Conservation (phyloP, 768 basidiomycete genomes). For the Russula sp. region DNA sequence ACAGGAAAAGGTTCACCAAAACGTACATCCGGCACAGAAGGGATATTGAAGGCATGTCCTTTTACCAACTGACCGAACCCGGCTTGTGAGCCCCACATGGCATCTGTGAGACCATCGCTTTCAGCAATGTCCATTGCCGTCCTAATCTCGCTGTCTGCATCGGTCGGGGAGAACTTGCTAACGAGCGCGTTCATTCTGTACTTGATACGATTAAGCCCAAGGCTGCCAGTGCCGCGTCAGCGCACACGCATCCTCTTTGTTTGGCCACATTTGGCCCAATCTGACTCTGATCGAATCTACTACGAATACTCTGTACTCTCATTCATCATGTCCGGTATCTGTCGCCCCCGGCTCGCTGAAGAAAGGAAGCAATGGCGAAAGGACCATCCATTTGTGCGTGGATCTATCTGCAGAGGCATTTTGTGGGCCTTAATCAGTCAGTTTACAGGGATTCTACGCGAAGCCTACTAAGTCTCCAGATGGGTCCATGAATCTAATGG, state of each 20-base stretch:
- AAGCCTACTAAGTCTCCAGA: slow-evolving; percentile 87
- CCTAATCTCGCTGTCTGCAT: slow-evolving; percentile 48
- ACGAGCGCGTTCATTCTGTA: slow-evolving; percentile 60
- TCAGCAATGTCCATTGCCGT: slow-evolving; percentile 52
- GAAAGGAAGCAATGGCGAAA: slow-evolving; percentile 99
- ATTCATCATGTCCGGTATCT: slow-evolving; percentile 78
- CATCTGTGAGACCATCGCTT: slow-evolving; percentile 61
- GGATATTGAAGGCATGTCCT: slow-evolving; percentile 72
- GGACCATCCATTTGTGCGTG: slow-evolving; percentile 98
- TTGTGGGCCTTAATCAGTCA: slow-evolving; percentile 5
- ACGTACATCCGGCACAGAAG: slow-evolving; percentile 73
- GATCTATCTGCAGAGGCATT: slow-evolving; percentile 28
- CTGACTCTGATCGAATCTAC: neutral
- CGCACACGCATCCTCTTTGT: slow-evolving; percentile 23
- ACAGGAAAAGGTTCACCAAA: neutral
- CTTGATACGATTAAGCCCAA: neutral
- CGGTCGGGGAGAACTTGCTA: slow-evolving; percentile 60
- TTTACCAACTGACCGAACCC: slow-evolving; percentile 74
- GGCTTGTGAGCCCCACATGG: slow-evolving; percentile 81
- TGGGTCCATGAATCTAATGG: slow-evolving; percentile 93
- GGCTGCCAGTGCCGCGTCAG: slow-evolving; percentile 21
- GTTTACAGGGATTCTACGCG: slow-evolving; percentile 88
- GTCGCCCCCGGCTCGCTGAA: slow-evolving; percentile 87
- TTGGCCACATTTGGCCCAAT: slow-evolving; percentile 17
- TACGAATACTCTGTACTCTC: neutral